Percentiles rank a stretch among this genome's conserved stretches.
phyloP scores from a whole-genome alignment of 768 basidiomycete species.

The Rhizopogon rudus region DNA sequence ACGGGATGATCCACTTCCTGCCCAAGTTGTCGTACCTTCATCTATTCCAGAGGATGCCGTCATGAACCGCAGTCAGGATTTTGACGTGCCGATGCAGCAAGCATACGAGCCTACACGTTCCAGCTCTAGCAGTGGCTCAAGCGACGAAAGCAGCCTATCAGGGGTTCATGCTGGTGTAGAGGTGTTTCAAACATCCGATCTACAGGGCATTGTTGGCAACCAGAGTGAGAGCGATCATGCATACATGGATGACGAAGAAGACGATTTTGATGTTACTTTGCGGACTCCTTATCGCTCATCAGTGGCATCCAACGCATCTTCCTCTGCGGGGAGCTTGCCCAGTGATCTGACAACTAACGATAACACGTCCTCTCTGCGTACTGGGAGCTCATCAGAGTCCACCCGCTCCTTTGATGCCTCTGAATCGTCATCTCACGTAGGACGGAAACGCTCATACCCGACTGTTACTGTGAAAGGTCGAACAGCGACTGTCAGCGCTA shows the following conservation, averaged over 20 bases:
- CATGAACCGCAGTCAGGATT: conserved; percentile 43
- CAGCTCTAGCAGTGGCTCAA: conserved; percentile 55
- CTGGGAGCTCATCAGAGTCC: conserved; percentile 39
- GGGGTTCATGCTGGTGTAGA: conserved; percentile 34
- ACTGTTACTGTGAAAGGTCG: conserved; percentile 3
- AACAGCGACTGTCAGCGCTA: conserved; percentile 2
- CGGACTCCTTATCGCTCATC: conserved; percentile 48
- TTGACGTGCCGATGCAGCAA: conserved; percentile 65
- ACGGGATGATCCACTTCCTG: conserved; percentile 4
- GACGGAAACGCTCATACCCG: conserved; percentile 35
- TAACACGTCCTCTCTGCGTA: conserved; percentile 33
- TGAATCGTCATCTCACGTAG: conserved; percentile 31
- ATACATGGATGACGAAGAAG: conserved; percentile 38
- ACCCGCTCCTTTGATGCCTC: conserved; percentile 24
- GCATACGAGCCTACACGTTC: conserved; percentile 55
- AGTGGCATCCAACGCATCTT: conserved; percentile 16
- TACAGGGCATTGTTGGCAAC: conserved; percentile 22
- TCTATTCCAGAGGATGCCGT: conserved; percentile 34
- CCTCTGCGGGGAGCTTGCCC: conserved; percentile 22
- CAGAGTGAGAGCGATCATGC: conserved; percentile 19
- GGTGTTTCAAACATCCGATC: conserved; percentile 11
- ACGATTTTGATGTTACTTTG: conserved; percentile 62
- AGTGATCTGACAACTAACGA: conserved; percentile 34
- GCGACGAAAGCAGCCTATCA: conserved; percentile 40
- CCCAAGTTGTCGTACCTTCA: conserved; percentile 11